Evolutionary conservation across 495 filamentous ascomycete species (phyloP), one percentile per base, ranked within the genome.

Genomic region (Annulohypoxylon nitens): DNA sequence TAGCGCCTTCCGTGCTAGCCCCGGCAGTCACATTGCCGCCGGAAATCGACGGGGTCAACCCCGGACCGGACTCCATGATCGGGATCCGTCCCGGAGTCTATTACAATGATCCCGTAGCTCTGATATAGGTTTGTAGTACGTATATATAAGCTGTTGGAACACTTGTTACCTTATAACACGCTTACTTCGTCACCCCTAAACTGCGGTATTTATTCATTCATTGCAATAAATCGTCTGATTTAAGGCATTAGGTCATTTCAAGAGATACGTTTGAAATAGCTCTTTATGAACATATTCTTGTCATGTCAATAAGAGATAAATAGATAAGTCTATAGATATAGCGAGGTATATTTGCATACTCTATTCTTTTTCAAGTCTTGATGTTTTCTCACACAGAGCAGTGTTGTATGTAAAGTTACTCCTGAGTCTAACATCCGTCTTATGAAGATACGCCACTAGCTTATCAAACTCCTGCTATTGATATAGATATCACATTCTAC

Each of bases 11-110:
- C 48, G 57, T 53, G 59, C 53, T 51, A 23, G 26, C 47, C 47
- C 50, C 71, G 71, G 71, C 50, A 74, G 34, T 61, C 66, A 55
- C 54, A 66, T 54, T 43, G n/a, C 71, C 65, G 61, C 71, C 71
- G 71, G 71, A 74, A 57, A 74, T 69, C 71, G 71, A 69, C 71
- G 71, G 53, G 51, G 6, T 62, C 37, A 25, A 64, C 14, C 10
- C 64, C 64, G 64, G 36, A 26, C 60, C 60, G 64, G 47, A 2
- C n/a, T 59, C 11, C 25, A 54, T 51, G 37, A 39, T 37, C 64
- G 58, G 68, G 45, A 26, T 20, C 14, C 3, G 34, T 8, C 20
- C 48, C 18, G 48, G 23, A 43, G 5, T 43, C 11, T 4, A 11
- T 43, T 43, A 43, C 12, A 43, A 11, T 4, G 8, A n/a, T n/a